Percentiles rank a stretch among this genome's conserved stretches.
These are phyloP conservation scores for Anisogramma anomala DNA, from an alignment of 2,329 filamentous ascomycete genomes.

Conservation along the genomic window DNA sequence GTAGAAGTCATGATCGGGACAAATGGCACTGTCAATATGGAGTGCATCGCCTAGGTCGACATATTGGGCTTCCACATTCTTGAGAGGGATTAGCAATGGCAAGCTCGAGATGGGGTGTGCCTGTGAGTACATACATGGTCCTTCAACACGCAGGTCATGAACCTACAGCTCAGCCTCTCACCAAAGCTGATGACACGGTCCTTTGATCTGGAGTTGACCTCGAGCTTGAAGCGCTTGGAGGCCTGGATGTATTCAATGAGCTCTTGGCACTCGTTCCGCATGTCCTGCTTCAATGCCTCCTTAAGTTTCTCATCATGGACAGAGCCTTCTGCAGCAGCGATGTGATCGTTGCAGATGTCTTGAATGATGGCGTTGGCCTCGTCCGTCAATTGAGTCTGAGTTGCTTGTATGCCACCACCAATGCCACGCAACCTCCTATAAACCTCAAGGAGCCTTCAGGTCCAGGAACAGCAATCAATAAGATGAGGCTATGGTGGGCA, in stretches of 20 bases:
- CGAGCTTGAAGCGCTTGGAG: constrained; percentile 54
- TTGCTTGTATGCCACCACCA: constrained; percentile 39
- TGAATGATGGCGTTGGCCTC: constrained; percentile 65
- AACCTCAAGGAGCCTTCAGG: constrained; percentile 44
- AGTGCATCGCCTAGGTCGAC: constrained; percentile 80
- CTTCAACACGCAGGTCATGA: constrained; percentile 75
- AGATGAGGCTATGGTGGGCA: not conserved
- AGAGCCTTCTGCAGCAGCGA: constrained; percentile 55
- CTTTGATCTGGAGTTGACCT: constrained; percentile 67
- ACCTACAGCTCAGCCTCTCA: constrained; percentile 88
- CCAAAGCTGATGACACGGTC: constrained; percentile 89
- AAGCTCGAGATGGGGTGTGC: not conserved
- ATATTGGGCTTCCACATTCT: constrained; percentile 75
- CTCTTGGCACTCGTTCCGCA: constrained; percentile 69
- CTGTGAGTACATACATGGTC: constrained; percentile 42
- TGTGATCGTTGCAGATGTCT: constrained; percentile 73
- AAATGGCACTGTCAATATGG: constrained; percentile 49
- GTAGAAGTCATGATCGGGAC: constrained; percentile 60
- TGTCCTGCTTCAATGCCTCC: constrained; percentile 49
- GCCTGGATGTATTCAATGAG: constrained; percentile 62
- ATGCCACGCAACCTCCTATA: constrained; percentile 46
- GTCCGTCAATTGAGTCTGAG: constrained; percentile 43
- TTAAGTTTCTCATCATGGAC: constrained; percentile 46
- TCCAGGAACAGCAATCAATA: constrained; percentile 1
- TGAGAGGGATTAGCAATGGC: constrained; percentile 19